Base-by-base conservation (phyloP, 768 basidiomycete species). In the Leccinum sublutescens region DNA sequence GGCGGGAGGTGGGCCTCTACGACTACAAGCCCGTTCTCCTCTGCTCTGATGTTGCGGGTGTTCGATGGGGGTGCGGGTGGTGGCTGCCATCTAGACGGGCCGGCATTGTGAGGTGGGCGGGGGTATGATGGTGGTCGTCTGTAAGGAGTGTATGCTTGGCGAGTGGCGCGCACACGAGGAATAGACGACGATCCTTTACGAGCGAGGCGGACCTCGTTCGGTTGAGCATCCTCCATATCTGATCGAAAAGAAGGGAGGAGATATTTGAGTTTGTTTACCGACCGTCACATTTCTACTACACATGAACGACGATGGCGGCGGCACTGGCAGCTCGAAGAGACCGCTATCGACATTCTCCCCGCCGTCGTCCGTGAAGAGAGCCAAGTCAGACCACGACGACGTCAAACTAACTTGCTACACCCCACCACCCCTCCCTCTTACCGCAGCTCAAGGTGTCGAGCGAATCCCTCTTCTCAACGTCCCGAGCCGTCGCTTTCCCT, bases 191-290 rank as follows among this genome's bases (percentile, higher is more conserved):
- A 64, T 0, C 77, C 76, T 56, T 77, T 78, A 43, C 74, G 71
- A 27, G 69, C 56, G 55, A 72, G 64, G 50, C 75, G 75, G 5
- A 69, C 58, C 60, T 78, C 76, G 60, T 78, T 78, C 19, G 76
- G 76, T 53, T 79, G 78, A 2, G 61, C 59, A 60, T 79, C 78
- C 59, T 79, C 78, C 68, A 70, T 63, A 14, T 48, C 27, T 9
- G 45, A 14, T 25, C 49, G 38, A 50, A 43, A 4, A 47, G 34
- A 43, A 5, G 50, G 50, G 17, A 58, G 45, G 10, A 19, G 5
- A 45, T 45, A 45, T 65, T 69, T 68, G 56, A 62, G 56, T 12
- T 52, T 74, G 55, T 74, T 74, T 71, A 45, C n/a, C 1, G 25
- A n/a, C 48, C 12, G 40, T n/a, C 29, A 29, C 29, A 43, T 43